phyloP scores from a whole-genome alignment of 2,329 filamentous ascomycete genomes.

The Sporothrix brasiliensis region DNA sequence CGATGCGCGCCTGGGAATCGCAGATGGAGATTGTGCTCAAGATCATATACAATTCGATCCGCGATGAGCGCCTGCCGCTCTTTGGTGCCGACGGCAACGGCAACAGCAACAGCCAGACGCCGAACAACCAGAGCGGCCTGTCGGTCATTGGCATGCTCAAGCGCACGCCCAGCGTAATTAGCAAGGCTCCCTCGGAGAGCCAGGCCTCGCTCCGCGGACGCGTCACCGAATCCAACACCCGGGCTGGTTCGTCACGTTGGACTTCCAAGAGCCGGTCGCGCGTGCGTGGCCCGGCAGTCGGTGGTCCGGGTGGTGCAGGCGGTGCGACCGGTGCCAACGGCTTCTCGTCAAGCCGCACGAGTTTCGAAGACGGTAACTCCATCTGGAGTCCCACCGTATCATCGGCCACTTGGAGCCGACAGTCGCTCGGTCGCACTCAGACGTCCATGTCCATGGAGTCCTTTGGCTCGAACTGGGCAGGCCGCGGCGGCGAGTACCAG shows the following conservation, averaged over 20 bases:
- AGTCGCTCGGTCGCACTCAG: conserved; percentile 86
- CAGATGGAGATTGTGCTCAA: conserved; percentile 91
- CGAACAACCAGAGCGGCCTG: conserved; percentile 63
- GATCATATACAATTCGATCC: conserved; percentile 87
- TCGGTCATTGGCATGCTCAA: conserved; percentile 78
- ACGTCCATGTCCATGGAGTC: conserved; percentile 93
- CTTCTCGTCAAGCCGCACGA: conserved; percentile 88
- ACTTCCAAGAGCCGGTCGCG: conserved; percentile 83
- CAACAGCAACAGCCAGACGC: conserved; percentile 37
- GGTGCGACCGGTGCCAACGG: conserved; percentile 63
- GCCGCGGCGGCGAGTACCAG: conserved; percentile 79
- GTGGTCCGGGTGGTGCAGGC: conserved; percentile 43
- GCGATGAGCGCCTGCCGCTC: conserved; percentile 80
- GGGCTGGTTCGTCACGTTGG: conserved; percentile 68
- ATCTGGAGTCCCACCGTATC: conserved; percentile 84
- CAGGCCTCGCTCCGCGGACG: conserved; percentile 71
- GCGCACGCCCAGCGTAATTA: conserved; percentile 85
- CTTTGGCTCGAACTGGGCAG: conserved; percentile 66
- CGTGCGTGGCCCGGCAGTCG: conserved; percentile 46
- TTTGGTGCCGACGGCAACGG: conserved; percentile 67
- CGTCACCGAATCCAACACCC: conserved; percentile 58
- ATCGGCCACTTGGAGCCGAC: conserved; percentile 95
- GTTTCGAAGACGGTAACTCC: conserved; percentile 86
- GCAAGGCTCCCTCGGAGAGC: conserved; percentile 87
- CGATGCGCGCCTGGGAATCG: conserved; percentile 78